Base-by-base conservation (phyloP, 2,329 filamentous ascomycete species). In the Allantophomopsis cytisporea region DNA sequence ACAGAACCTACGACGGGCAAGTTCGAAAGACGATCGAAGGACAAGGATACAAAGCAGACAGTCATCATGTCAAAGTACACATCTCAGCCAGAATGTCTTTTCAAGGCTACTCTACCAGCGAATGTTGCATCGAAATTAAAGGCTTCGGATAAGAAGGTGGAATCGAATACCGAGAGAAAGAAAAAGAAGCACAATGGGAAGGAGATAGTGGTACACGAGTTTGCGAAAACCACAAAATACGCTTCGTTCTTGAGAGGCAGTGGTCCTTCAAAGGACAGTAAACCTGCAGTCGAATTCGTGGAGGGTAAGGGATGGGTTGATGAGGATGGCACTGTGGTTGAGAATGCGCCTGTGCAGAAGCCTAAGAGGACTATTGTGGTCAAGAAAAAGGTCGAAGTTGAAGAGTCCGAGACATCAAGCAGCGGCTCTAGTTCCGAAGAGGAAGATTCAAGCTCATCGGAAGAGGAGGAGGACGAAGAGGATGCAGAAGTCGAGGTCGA, bases 281-380 rank as follows among this genome's bases (percentile, higher is more conserved):
- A 68, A 36, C 56, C 65, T n/a, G 66, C 68, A 31, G 58, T 67
- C 2, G 76, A 80, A 41, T 95, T 80, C 55, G 72, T 91, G 32
- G 81, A 94, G 39, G 87, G 82, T 16, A 80, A 83, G 52, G 89
- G 89, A 1, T 96, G 91, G 89, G 71, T 94, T 0, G 81, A 94
- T 50, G 73, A 77, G 44, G 66, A 80, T 13, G 88, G 88, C 5
- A 75, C 79, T 40, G 63, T 95, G 1, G 73, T 94, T 2, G 83
- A 93, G 57, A 60, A 59, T 38, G 49, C 46, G 40, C 14, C 23
- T 35, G 28, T 3, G 14, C 10, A 12, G 47, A 49, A 11, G 41
- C 44, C 14, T 35, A 48, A 14, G 42, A 41, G 15, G 41, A 44
- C 23, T 28, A 12, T 28, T 8, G 23, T 28, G 10, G 11, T 12